Base-by-base conservation (phyloP, 2,329 filamentous ascomycete genomes). In the Blumeria hordei region DNA sequence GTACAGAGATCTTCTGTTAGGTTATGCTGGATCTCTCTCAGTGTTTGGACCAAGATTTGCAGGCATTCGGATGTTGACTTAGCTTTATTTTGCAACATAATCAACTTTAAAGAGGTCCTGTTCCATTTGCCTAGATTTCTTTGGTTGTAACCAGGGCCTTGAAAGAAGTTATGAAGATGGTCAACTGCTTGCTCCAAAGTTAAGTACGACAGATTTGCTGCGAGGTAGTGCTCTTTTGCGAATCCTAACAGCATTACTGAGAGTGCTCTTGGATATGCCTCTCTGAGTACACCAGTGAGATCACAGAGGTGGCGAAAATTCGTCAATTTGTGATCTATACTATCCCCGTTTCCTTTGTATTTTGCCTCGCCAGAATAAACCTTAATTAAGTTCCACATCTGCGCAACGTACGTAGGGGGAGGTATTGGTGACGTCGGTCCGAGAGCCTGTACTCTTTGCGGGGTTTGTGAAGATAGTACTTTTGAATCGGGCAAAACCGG, bases 91-190 rank as follows among this genome's bases (percentile, higher is more conserved):
- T 43, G 32, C 9, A n/a, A 11, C 4, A 39, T 54, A 2, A 41
- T 36, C 1, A 14, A 21, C 12, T 36, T 32, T 28, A 57, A 32
- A 21, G 45, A 37, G 5, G 50, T 47, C 14, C 18, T 47, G 16
- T 57, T 57, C 56, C 41, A 55, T 28, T 55, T 43, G 34, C 55
- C 34, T 6, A 55, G 36, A 18, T 32, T 43, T 36, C 7, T 18
- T 12, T 34, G 47, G 9, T 57, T 9, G 35, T 35, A 55, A 10
- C 41, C 53, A n/a, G 56, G 56, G 0, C 49, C 54, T 55, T 55
- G n/a, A 34, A 57, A 57, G 51, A 53, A 57, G 37, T 57, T 49
- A 8, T 53, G 45, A 12, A 56, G 18, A 16, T 54, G 14, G 11
- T 45, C 34, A 39, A 39, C 34, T n/a, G 36, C 39, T 11, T 55